Evolutionary conservation across 257 asterid species (phyloP), one percentile per base, ranked within the genome.

Genomic region (Mentha longifolia): DNA sequence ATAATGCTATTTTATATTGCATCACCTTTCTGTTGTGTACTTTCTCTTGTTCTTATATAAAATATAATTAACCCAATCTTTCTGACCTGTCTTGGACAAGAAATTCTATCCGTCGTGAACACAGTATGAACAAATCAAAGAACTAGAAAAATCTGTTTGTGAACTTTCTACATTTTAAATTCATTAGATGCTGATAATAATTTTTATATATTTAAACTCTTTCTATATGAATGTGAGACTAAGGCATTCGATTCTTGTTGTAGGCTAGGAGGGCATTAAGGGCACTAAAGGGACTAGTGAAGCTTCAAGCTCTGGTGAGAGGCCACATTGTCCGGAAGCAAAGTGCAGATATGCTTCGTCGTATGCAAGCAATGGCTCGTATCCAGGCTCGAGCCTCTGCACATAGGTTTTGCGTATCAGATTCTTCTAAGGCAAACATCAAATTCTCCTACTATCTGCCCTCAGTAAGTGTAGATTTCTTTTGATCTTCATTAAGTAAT

Each of bases 311-410:
- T 41, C 75, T 85, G n/a, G 92, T 90, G 54, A 82, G 98, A 78
- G 97, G 97, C 59, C 96, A 81, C 64, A 88, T 92, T 16, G 91
- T 90, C 30, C 78, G 98, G 70, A 92, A 85, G 69, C 93, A 86
- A 77, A 90, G 91, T 35, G 87, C 89, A 25, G 90, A 87, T 74
- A 85, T 87, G 91, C 91, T 92, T 33, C 84, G 78, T 10, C 86
- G 97, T 5, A 90, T 92, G 98, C 96, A 88, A 74, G 91, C 97
- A 61, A 80, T 90, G 95, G 95, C 91, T 51, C 85, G 92, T 41
- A 90, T 90, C 51, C 98, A 92, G 69, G 97, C 96, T 69, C 91
- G 94, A 60, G 97, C 97, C 13, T 87, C 87, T 78, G 89, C 95
- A n/a, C 75, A 59, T 41, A 84, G 98, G 72, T 77, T 79, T 76